Base-by-base conservation (phyloP, 2,329 filamentous ascomycete species). In the Metarhizium sp. region DNA sequence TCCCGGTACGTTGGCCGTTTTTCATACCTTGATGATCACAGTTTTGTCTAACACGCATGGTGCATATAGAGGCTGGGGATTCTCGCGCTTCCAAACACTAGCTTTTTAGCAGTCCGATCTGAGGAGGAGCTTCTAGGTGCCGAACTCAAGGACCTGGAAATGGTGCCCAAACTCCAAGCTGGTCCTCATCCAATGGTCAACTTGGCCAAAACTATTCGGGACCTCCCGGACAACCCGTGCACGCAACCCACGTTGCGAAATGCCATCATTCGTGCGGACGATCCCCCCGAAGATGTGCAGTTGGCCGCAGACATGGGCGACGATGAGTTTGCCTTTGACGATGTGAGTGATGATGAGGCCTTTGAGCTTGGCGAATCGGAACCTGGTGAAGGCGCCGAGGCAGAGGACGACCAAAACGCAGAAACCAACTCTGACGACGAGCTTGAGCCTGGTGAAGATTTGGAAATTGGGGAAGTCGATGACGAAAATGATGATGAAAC, bases 31-130 rank as follows among this genome's bases (percentile, higher is more conserved):
- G 20, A 20, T 43, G 10, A 2, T 25, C 16, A 50, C 38, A 30
- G 30, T 47, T 42, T 16, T 47, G 47, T 36, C 42, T 38, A 25
- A 45, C 5, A 18, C 11, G 13, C 25, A 11, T 25, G 48, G 49
- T 52, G 18, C 32, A 25, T 60, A 11, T 16, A 70, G 69, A 52
- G 78, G 75, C 1, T 81, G 78, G 78, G 78, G 6, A 69, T 80
- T 10, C 63, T 79, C 45, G 69, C 75, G 6, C 61, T 81, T 6
- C 71, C 73, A 0, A 68, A 72, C 38, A 71, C 67, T 52, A 71
- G 69, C 56, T 80, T 80, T 58, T 62, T 74, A 50, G 59, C 60
- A 3, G 72, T 73, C 32, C 57, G 63, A 20, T 64, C 64, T 20
- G 57, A 64, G n/a, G 64, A 68, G 53, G 66, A 72, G 36, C 60